phyloP scores from a whole-genome alignment of 2,329 filamentous ascomycete genomes.

The Microthyrium microscopicum region DNA sequence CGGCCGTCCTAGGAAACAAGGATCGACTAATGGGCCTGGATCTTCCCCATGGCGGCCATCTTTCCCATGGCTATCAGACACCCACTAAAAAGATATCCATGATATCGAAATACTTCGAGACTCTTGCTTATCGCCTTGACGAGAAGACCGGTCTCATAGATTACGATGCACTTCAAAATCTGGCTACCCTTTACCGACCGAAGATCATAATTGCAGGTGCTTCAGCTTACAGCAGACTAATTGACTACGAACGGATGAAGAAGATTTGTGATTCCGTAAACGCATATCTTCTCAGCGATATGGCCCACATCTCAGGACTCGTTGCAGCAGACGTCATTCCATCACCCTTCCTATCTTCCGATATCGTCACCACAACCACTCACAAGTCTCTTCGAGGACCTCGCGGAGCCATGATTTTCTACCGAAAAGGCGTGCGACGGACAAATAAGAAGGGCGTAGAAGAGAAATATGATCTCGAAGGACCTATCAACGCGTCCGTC shows the following conservation, averaged over 20 bases:
- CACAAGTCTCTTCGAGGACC: conserved; percentile 98
- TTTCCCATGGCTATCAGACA: conserved; percentile 95
- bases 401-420: conserved; percentile 99
- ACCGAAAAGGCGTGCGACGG: conserved; percentile 87
- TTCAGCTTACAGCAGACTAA: conserved; percentile 93
- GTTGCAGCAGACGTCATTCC: conserved; percentile 87
- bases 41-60: conserved; percentile 85
- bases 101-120: conserved; percentile 98
- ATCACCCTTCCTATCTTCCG: conserved; percentile 79
- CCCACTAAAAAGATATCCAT: conserved; percentile 73
- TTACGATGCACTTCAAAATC: conserved; percentile 82
- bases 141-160: conserved; percentile 89
- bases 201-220: conserved; percentile 95
- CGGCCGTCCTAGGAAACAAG: conserved; percentile 78
- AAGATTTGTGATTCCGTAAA: conserved; percentile 87
- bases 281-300: conserved; percentile 90
- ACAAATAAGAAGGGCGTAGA: conserved; percentile 83
- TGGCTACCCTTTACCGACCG: conserved; percentile 80
- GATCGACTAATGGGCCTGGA: conserved; percentile 95
- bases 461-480: conserved; percentile 86
- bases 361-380: conserved; percentile 95
- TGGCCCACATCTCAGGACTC: conserved; percentile 96
- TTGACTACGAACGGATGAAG: conserved; percentile 93
- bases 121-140: conserved; percentile 86
- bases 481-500: conserved; percentile 95